Evolutionary conservation across 2,329 filamentous ascomycete genomes (phyloP), one percentile per base, ranked within the genome.

Genomic region (Calonectria ilicicola): DNA sequence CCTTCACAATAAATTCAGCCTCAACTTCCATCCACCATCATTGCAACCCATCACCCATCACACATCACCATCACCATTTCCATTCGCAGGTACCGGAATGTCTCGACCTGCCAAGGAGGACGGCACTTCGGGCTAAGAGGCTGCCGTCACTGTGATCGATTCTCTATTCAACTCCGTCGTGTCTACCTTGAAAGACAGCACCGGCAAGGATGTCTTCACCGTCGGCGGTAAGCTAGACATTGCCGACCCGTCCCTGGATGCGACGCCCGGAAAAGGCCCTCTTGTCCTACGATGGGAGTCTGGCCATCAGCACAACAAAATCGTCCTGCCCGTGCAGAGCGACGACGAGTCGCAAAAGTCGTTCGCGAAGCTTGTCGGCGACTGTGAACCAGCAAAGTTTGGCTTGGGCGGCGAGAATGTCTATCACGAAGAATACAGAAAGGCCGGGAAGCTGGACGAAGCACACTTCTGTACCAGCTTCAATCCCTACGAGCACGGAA

Each of bases 401-500:
- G 89, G 89, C 0, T 74, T 76, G 7, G 82, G 82, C 0, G 82
- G 83, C 2, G 40, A 88, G 70, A 84, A 90, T 69, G 83, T 91
- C 0, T 78, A 86, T 2, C 89, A 92, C 70, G 86, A 88, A 67
- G 79, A 80, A 0, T 90, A 91, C 70, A 85, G 90, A 21, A 88
- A 87, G 70, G 90, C 89, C 0, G 79, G 80, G 1, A 88, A 90
- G 77, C 76, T 92, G n/a, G 86, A 90, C n/a, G 71, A 78, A 0
- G 63, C 80, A 0, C 74, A 80, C 0, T 92, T 92, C 65, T 84
- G 80, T 0, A 86, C 84, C 4, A 86, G 81, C 67, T 91, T 92
- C 74, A 84, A 86, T 64, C 89, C 89, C 0, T 87, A 89, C 5
- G 82, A 86, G 14, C 76, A 83, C 8, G 88, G 89, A 0, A 89